Evolutionary conservation across 2,329 filamentous ascomycete species (phyloP).

Genomic region (Microsporum canis): DNA sequence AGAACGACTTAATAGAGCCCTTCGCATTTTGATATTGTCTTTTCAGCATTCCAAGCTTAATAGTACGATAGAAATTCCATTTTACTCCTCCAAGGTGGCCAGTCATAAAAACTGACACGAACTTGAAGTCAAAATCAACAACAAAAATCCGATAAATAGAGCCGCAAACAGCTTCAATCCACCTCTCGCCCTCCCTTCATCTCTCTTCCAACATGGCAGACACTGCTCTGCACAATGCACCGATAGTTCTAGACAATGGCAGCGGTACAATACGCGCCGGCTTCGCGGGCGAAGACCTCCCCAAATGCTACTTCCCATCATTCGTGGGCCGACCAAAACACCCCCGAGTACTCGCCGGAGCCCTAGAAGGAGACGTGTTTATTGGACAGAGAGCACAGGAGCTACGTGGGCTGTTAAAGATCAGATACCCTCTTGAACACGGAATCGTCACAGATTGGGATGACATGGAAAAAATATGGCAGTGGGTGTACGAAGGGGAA

Average conservation of each 20-base stretch:
- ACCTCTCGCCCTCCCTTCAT: not conserved
- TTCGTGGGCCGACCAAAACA: constrained; percentile 96
- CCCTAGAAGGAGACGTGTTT: constrained; percentile 91
- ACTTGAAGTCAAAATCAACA: not conserved
- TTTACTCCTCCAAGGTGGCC: not conserved
- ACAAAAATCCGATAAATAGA: not conserved
- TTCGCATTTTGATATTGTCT: not conserved
- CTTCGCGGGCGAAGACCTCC: constrained; percentile 89
- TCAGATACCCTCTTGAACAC: constrained; percentile 89
- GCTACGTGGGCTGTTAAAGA: constrained; percentile 84
- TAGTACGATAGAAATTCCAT: not conserved
- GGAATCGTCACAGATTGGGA: constrained; percentile 99
- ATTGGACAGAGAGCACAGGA: constrained; percentile 89
- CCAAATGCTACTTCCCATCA: constrained; percentile 94
- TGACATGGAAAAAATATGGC: constrained; percentile 99
- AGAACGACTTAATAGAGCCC: not conserved
- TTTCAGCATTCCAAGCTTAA: not conserved
- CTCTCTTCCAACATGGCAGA: constrained; percentile 44
- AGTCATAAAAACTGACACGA: not conserved
- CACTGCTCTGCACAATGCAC: constrained; percentile 76
- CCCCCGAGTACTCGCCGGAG: constrained; percentile 85
- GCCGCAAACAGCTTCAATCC: constrained; percentile 3
- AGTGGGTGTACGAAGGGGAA: constrained; percentile 91
- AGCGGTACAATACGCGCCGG: constrained; percentile 95
- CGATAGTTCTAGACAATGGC: constrained; percentile 97